phyloP scores from a whole-genome alignment of 1,284 basidiomycete genomes.

The Hypsizygus ulmarius region DNA sequence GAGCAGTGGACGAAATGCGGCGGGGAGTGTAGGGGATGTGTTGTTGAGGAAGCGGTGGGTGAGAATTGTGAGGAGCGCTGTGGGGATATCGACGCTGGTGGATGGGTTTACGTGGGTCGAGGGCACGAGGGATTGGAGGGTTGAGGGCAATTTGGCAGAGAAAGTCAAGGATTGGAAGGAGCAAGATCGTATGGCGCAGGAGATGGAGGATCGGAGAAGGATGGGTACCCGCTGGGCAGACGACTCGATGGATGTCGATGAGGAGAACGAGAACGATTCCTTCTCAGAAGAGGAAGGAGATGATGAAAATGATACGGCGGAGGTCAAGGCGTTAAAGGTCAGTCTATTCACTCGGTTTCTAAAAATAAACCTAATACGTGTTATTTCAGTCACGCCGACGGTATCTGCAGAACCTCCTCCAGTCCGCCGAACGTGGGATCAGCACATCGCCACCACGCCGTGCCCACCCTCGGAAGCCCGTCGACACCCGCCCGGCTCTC shows the following conservation, averaged over 20 bases:
- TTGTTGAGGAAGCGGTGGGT: slow-evolving; percentile 59
- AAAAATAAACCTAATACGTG: slow-evolving; percentile 13
- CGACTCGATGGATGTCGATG: slow-evolving; percentile 71
- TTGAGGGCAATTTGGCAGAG: slow-evolving; percentile 64
- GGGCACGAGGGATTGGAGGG: slow-evolving; percentile 59
- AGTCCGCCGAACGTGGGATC: slow-evolving; percentile 38
- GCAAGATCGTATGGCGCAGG: slow-evolving; percentile 59
- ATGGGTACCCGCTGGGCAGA: slow-evolving; percentile 60
- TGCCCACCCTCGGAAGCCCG: slow-evolving; percentile 30
- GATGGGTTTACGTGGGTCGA: slow-evolving; percentile 75
- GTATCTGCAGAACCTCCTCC: slow-evolving; percentile 59
- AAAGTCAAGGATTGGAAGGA: slow-evolving; percentile 73
- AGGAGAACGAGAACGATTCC: slow-evolving; percentile 38
- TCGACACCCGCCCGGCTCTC: slow-evolving; percentile 40
- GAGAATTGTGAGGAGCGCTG: slow-evolving; percentile 70
- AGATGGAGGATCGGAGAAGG: slow-evolving; percentile 66
- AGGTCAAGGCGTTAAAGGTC: slow-evolving; percentile 76
- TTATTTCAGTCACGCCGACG: slow-evolving; percentile 58
- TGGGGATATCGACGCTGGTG: slow-evolving; percentile 67
- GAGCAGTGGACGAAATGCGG: slow-evolving; percentile 29
- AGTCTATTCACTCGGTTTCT: slow-evolving; percentile 5
- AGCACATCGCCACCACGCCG: slow-evolving; percentile 25
- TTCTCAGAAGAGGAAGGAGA: slow-evolving; percentile 45
- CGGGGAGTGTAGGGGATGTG: slow-evolving; percentile 9
- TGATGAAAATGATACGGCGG: slow-evolving; percentile 66